Conservation (phyloP, 495 filamentous ascomycete genomes). For the Massariosphaeria phaeospora region DNA sequence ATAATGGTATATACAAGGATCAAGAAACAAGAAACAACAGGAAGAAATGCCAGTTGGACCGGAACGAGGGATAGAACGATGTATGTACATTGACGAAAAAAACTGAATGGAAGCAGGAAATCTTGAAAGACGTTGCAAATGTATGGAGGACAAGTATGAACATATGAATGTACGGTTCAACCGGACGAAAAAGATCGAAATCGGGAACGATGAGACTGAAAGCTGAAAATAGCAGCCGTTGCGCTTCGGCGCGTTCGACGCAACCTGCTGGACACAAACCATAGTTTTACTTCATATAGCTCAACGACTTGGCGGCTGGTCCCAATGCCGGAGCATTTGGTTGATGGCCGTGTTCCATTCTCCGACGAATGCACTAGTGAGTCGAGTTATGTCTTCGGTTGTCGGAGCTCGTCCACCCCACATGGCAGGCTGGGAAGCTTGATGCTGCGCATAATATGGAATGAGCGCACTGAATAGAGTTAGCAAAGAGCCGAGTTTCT, state of each 20-base stretch:
- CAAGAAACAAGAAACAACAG: background rate
- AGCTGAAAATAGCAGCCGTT: too few species aligned
- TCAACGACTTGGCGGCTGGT: conserved; percentile 45
- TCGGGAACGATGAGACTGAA: too few species aligned
- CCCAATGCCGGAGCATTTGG: conserved; percentile 68
- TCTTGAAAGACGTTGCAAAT: too few species aligned
- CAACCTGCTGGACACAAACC: too few species aligned
- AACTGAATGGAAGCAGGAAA: too few species aligned
- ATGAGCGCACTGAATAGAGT: conserved; percentile 51
- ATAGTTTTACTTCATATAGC: too few species aligned
- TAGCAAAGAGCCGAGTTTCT: conserved; percentile 5
- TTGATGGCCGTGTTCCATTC: conserved; percentile 65
- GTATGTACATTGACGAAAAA: too few species aligned
- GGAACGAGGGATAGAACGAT: background rate
- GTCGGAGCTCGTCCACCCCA: conserved; percentile 61
- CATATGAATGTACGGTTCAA: too few species aligned
- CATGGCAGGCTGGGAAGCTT: conserved; percentile 63
- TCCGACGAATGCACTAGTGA: conserved; percentile 57
- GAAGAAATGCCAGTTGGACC: background rate
- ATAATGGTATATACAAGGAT: background rate
- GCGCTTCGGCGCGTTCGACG: too few species aligned
- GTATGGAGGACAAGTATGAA: too few species aligned
- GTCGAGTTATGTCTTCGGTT: conserved; percentile 51
- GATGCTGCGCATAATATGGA: conserved; percentile 52
- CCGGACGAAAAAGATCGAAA: too few species aligned